Evolutionary conservation across 176 grass and related monocot species (phyloP), one percentile per base, ranked within the genome.

Genomic region (Lolium rigidum): DNA sequence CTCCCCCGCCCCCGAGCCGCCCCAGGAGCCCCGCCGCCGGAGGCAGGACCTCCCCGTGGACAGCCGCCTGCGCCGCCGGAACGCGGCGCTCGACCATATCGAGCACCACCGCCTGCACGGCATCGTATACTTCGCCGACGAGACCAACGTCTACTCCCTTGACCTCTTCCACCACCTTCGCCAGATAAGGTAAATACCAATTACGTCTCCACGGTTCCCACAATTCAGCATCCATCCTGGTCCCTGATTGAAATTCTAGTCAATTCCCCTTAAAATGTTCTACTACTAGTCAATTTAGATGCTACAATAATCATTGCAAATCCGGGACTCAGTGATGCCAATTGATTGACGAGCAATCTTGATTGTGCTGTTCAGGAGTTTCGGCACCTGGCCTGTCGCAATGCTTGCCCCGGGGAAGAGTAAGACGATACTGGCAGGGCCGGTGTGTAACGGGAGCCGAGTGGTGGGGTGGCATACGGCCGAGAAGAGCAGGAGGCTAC

Each of bases 71-170:
- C 80, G 92, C 41, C 90, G 87, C 83, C 82, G 93, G 54, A 95
- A 95, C 78, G 70, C 86, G 3, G 93, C 88, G 16, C 93, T 93
- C 39, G 86, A 89, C 74, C 90, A 95, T 71, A 86, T 95, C 76
- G 90, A 95, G 58, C 83, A 58, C 13, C 93, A 95, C 68, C 83
- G 88, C 59, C 57, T 95, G 26, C 83, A 89, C 67, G 93, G 93
- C n/a, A 57, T 95, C 70, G 87, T 95, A 55, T 95, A 93, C 88
- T 91, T 95, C 43, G 93, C 93, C 58, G 93, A 95, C 13, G 93
- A 95, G 57, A 88, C 87, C 74, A 93, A 85, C 78, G 87, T 93
- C 20, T 95, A 95, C 55, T 91, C 93, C 4, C 80, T 93, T 61
- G 90, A 95, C 70, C 91, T 95, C 68, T 93, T 95, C 78, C 22